Conservation (phyloP, 106 monocot genomes). For the Platanthera zijinensis region DNA sequence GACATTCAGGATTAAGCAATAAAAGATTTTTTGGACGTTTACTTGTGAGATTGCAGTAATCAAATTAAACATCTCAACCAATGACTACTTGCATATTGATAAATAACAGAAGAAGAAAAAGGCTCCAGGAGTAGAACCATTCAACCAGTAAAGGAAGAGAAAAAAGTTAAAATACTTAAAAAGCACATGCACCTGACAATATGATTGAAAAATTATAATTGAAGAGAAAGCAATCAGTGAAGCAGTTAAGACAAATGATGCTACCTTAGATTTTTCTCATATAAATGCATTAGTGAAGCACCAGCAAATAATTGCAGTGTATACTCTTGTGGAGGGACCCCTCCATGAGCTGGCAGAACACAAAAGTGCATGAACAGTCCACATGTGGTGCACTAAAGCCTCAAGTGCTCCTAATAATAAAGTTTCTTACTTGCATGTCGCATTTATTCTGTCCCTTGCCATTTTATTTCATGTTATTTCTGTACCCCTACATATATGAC, state of each 20-base stretch:
- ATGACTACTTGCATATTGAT: background rate
- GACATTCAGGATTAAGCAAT: background rate
- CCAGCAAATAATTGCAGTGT: background rate
- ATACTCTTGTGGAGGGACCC: background rate
- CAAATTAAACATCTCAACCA: conserved; percentile 1
- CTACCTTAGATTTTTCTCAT: background rate
- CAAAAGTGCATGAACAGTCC: too few species aligned
- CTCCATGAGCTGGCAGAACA: too few species aligned
- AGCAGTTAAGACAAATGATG: background rate
- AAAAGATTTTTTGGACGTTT: background rate
- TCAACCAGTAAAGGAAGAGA: background rate
- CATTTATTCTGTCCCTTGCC: too few species aligned
- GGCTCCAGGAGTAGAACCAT: background rate
- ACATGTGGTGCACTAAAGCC: too few species aligned
- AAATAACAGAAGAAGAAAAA: conserved; percentile 4
- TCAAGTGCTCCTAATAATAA: too few species aligned
- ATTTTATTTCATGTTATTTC: too few species aligned
- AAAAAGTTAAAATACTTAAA: background rate
- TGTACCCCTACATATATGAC: too few species aligned
- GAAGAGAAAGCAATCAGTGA: background rate
- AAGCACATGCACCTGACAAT: background rate
- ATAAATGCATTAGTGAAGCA: background rate
- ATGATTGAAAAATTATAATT: background rate
- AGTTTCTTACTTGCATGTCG: too few species aligned
- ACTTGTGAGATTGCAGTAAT: background rate